A percentile compares a stretch with the other conserved stretches of the same genome.
Evolutionary conservation across 2,329 filamentous ascomycete genomes (phyloP).

Genomic region (Aschersonia sp.): DNA sequence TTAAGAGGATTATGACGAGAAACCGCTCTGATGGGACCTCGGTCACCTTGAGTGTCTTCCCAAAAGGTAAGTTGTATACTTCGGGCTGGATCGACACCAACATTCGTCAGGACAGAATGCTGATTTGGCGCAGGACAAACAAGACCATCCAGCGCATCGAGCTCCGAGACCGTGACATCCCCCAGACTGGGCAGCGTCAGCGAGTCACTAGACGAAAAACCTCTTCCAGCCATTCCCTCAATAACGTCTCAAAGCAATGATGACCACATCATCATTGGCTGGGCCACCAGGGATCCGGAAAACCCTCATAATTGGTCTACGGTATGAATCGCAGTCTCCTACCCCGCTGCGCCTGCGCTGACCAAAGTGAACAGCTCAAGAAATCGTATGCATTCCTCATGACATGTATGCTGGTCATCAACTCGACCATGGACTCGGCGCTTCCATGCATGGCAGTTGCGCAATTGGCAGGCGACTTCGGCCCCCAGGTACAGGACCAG

Average conservation of each 20-base stretch:
- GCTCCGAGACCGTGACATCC: background rate
- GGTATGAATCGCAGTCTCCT: conserved; percentile 9
- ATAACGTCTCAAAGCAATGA: conserved; percentile 13
- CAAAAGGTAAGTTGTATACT: background rate
- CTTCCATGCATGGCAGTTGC: conserved; percentile 48
- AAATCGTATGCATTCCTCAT: conserved; percentile 40
- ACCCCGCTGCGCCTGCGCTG: background rate
- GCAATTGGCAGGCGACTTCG: conserved; percentile 42
- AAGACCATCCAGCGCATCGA: background rate
- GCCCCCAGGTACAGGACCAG: conserved; percentile 31
- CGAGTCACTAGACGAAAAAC: conserved; percentile 17
- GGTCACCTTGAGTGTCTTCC: background rate
- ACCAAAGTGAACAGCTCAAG: conserved; percentile 22
- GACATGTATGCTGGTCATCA: conserved; percentile 46
- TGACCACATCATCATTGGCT: conserved; percentile 24
- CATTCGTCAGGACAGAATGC: background rate
- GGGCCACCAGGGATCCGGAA: conserved; percentile 31
- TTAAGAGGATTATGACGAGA: background rate
- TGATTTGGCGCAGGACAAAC: background rate
- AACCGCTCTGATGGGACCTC: background rate
- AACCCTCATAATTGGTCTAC: conserved; percentile 39
- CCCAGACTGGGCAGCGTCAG: background rate
- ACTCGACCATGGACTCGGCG: conserved; percentile 52
- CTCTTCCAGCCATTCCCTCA: conserved; percentile 18
- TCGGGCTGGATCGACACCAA: background rate